Conservation (phyloP, 306 rosid genomes). For the Pyrus pyrifolia region DNA sequence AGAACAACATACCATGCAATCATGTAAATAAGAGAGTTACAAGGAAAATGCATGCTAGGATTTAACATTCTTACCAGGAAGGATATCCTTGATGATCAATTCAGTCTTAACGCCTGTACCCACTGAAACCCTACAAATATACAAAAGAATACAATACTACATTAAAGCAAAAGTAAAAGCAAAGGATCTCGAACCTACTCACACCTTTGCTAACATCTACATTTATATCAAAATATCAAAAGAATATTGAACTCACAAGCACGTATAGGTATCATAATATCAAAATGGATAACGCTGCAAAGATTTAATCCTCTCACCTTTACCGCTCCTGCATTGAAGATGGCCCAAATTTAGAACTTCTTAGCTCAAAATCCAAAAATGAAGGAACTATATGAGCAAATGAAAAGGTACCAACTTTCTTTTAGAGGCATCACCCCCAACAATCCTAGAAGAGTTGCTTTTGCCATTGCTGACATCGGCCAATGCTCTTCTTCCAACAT, state of each 20-base stretch:
- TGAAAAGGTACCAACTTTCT: conserved; percentile 47
- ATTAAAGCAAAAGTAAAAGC: conserved; percentile 2
- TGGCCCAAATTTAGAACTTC: not conserved
- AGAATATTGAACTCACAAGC: not conserved
- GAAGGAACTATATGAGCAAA: not conserved
- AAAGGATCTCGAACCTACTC: not conserved
- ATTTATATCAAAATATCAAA: not conserved
- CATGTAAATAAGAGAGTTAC: not conserved
- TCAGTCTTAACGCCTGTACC: conserved; percentile 36
- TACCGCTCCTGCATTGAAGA: conserved; percentile 12
- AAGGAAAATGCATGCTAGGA: not conserved
- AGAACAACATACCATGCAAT: not conserved
- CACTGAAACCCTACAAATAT: conserved; percentile 37
- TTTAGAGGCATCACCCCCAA: conserved; percentile 12
- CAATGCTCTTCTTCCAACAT: conserved; percentile 52
- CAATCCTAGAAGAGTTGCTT: conserved; percentile 29
- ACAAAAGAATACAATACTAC: conserved; percentile 6
- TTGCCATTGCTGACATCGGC: conserved; percentile 69
- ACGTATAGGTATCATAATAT: not conserved
- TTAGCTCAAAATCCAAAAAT: not conserved
- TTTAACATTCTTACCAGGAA: conserved; percentile 40
- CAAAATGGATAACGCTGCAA: conserved; percentile 1
- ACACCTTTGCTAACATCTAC: not conserved
- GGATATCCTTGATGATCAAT: conserved; percentile 46
- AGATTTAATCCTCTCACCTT: conserved; percentile 3